phyloP scores from a whole-genome alignment of 2,329 filamentous ascomycete species.

The Ambrosiella xylebori region DNA sequence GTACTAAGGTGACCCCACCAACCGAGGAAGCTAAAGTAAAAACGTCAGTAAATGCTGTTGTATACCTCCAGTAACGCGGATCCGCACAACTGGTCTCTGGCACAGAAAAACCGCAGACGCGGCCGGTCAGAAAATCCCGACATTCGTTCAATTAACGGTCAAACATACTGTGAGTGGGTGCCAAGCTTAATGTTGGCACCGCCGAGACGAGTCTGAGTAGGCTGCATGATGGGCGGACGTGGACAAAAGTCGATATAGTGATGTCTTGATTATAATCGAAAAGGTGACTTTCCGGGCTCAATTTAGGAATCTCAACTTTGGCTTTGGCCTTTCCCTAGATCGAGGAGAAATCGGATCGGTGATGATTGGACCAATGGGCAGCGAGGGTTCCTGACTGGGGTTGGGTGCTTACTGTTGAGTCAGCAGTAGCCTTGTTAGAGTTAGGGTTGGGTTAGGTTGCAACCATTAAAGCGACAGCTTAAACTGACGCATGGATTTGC shows the following conservation, averaged over 20 bases:
- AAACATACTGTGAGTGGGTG: slow-evolving; percentile 13
- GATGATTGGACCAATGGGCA: slow-evolving; percentile 7
- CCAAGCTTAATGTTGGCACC: slow-evolving; percentile 15
- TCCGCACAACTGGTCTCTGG: not conserved
- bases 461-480: not conserved
- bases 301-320: slow-evolving; percentile 2
- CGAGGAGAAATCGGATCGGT: slow-evolving; percentile 11
- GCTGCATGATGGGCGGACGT: slow-evolving; percentile 24
- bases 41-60: not conserved
- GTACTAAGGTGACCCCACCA: slow-evolving; percentile 13
- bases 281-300: not conserved
- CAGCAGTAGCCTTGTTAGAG: not conserved
- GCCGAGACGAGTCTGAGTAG: slow-evolving; percentile 26
- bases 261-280: not conserved
- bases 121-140: not conserved
- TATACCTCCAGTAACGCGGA: not conserved
- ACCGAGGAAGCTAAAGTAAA: slow-evolving; percentile 10
- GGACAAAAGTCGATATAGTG: not conserved
- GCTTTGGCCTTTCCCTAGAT: not conserved
- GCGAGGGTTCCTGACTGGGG: not conserved
- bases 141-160: not conserved
- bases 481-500: not conserved
- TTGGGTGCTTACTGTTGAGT: not conserved
- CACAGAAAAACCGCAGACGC: not conserved
- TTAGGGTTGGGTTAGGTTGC: not conserved